A percentile compares a stretch with the other conserved stretches of the same genome.
Evolutionary conservation across 306 rosid genomes (phyloP).

Genomic region (Parietaria judaica): DNA sequence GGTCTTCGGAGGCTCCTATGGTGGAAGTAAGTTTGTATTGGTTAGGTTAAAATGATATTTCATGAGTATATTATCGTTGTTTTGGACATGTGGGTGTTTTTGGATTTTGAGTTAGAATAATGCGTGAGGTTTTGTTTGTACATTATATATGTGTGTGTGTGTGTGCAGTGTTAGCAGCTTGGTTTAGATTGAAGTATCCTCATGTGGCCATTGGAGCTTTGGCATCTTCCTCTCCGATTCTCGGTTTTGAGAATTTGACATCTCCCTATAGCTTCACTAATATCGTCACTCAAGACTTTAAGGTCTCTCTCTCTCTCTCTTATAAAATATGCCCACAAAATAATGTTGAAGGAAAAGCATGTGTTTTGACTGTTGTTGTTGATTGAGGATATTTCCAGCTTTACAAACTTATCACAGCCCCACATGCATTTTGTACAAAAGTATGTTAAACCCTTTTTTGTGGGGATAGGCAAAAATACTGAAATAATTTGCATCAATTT

Average conservation of each 20-base stretch:
- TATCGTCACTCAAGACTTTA: conserved; percentile 55
- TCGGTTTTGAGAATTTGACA: conserved; percentile 44
- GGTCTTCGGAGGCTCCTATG: conserved; percentile 87
- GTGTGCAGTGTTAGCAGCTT: conserved; percentile 68
- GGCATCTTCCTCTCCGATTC: conserved; percentile 88
- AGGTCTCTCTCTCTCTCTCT: conserved; percentile 37
- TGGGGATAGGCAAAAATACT: no score
- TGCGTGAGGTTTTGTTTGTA: neutral
- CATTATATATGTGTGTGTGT: neutral
- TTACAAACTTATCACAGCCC: no score
- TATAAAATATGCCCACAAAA: no score
- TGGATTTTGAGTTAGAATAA: neutral
- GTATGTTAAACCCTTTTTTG: no score
- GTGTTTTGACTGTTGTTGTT: no score
- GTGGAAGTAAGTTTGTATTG: conserved; percentile 53
- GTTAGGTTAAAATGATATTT: no score
- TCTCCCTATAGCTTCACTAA: conserved; percentile 48
- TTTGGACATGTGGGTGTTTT: conserved; percentile 4
- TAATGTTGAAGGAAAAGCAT: no score
- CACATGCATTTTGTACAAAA: no score
- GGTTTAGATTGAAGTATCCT: conserved; percentile 84
- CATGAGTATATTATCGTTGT: neutral
- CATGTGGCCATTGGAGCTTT: conserved; percentile 75
- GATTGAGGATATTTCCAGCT: no score
- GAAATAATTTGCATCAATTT: no score